phyloP scores from a whole-genome alignment of 2,329 filamentous ascomycete genomes.

The Colletotrichum lupini region DNA sequence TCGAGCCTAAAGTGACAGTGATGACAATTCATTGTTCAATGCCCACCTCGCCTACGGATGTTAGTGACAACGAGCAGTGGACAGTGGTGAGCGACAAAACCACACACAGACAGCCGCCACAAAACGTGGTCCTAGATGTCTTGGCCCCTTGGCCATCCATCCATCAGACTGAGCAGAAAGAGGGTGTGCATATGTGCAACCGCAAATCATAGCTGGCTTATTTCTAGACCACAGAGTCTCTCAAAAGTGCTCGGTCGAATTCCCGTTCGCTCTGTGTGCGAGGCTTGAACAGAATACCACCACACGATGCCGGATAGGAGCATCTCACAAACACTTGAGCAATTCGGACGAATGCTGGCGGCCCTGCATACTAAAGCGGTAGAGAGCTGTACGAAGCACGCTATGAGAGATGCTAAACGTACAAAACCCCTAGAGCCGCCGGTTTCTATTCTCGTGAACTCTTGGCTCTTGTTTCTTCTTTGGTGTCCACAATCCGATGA shows the following conservation, averaged over 20 bases:
- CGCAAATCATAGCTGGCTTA: conserved; percentile 2
- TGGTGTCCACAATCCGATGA: neutral
- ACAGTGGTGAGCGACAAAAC: neutral
- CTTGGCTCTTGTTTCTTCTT: conserved; percentile 11
- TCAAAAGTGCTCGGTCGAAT: neutral
- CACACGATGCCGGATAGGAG: conserved; percentile 10
- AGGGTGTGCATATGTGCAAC: conserved; percentile 1
- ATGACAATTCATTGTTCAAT: conserved; percentile 4
- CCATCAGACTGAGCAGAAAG: neutral
- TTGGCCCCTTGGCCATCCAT: conserved; percentile 11
- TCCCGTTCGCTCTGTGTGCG: neutral
- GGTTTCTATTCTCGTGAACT: conserved; percentile 25
- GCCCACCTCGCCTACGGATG: neutral
- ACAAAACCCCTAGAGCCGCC: conserved; percentile 15
- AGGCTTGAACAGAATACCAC: conserved; percentile 1
- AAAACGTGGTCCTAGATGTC: conserved; percentile 11
- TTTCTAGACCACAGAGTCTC: neutral
- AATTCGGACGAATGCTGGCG: conserved; percentile 15
- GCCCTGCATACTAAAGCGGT: neutral
- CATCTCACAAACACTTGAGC: neutral
- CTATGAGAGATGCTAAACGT: conserved; percentile 4
- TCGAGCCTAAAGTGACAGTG: conserved; percentile 9
- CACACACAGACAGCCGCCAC: conserved; percentile 6
- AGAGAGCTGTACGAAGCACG: neutral
- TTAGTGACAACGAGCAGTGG: neutral